A percentile compares a stretch with the other conserved stretches of the same genome.
Conservation (phyloP, 2,329 filamentous ascomycete species). For the Colletotrichum neosansevieriae region DNA sequence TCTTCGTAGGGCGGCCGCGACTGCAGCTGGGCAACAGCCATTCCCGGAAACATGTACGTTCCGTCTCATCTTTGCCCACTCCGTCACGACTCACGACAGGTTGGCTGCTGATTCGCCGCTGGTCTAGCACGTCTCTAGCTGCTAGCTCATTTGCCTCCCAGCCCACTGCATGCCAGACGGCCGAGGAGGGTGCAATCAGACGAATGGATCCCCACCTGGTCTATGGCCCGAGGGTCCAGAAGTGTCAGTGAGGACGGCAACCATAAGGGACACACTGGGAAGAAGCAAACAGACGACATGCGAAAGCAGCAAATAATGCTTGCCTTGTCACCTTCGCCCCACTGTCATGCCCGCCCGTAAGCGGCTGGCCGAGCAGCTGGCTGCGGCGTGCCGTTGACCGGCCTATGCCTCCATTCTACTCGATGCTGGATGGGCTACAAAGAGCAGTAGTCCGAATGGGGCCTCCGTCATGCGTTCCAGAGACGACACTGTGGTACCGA, state of each 20-base stretch:
- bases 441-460: slow-evolving; percentile 1
- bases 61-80: slow-evolving; percentile 18
- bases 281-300: slow-evolving; percentile 10
- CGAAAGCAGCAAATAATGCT: slow-evolving; percentile 27
- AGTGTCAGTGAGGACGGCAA: neutral
- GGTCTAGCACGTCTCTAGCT: neutral
- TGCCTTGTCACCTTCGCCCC: neutral
- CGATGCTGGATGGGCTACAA: neutral
- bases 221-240: neutral
- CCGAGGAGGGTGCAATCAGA: slow-evolving; percentile 17
- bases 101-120: neutral
- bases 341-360: slow-evolving; percentile 2
- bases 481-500: slow-evolving; percentile 1
- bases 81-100: slow-evolving; percentile 13
- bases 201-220: too few relatives aligned
- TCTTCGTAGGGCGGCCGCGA: neutral
- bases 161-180: slow-evolving; percentile 3
- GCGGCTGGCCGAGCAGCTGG: slow-evolving; percentile 32
- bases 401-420: neutral
- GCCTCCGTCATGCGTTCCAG: slow-evolving; percentile 7
- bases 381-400: slow-evolving; percentile 28
- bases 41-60: slow-evolving; percentile 26
- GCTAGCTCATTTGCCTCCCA: neutral
- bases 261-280: neutral
- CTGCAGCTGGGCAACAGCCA: neutral